phyloP scores from a whole-genome alignment of 2,329 filamentous ascomycete species.

The Alternaria rosae region DNA sequence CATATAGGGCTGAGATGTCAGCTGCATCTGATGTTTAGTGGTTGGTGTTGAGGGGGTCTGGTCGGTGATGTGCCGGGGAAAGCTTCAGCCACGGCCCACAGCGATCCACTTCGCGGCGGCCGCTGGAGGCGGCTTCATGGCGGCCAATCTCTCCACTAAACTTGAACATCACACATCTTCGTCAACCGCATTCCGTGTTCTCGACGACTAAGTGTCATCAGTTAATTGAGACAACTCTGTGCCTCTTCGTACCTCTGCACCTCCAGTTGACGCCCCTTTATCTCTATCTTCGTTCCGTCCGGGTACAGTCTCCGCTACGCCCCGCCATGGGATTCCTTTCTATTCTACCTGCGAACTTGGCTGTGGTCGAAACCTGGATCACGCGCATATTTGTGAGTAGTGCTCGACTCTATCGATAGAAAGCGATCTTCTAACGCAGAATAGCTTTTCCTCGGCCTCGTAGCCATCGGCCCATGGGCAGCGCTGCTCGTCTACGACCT shows the following conservation, averaged over 20 bases:
- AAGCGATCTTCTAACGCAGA: slow-evolving; percentile 25
- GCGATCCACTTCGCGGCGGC: slow-evolving; percentile 8
- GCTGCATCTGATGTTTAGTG: slow-evolving; percentile 13
- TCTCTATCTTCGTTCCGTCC: not conserved
- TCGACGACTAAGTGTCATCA: not conserved
- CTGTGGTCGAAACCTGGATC: slow-evolving; percentile 67
- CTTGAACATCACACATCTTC: slow-evolving; percentile 2
- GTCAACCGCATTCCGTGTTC: not conserved
- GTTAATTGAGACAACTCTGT: not conserved
- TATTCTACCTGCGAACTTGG: slow-evolving; percentile 66
- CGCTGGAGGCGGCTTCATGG: slow-evolving; percentile 10
- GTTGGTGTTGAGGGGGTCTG: slow-evolving; percentile 21
- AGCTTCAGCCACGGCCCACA: slow-evolving; percentile 24
- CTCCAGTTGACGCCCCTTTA: not conserved
- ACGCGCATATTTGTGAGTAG: slow-evolving; percentile 66
- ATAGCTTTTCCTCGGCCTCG: slow-evolving; percentile 66
- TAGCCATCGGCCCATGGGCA: slow-evolving; percentile 69
- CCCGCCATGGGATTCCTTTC: slow-evolving; percentile 68
- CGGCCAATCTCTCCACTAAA: slow-evolving; percentile 2
- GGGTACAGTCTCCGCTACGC: not conserved
- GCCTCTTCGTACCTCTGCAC: not conserved
- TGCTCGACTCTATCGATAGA: too few species aligned
- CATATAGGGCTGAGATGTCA: slow-evolving; percentile 24
- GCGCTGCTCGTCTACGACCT: slow-evolving; percentile 70
- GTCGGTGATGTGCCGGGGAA: slow-evolving; percentile 1